Percentiles rank a stretch among this genome's conserved stretches.
These are phyloP conservation scores for Trypanosoma scelopori DNA, from an alignment of 208 protist genomes.

Conservation along the genomic window DNA sequence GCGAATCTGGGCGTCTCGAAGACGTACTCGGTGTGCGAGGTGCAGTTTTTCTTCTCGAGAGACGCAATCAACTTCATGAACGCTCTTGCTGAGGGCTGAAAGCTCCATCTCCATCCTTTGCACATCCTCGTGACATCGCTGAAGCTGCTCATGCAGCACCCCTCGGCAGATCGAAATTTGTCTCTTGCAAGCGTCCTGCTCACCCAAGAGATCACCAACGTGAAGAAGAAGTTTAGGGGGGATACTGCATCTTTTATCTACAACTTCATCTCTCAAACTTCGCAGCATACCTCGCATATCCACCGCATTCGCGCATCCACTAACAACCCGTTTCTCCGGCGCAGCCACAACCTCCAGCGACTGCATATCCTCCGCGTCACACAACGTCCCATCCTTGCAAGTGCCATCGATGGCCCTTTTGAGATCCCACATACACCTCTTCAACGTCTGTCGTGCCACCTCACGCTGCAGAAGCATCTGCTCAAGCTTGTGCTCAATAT, in stretches of 20 bases:
- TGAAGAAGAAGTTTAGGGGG: slow-evolving; percentile 4
- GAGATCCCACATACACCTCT: slow-evolving; percentile 10
- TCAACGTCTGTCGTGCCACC: slow-evolving; percentile 13
- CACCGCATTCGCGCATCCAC: neutral
- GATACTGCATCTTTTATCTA: neutral
- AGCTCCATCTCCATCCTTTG: slow-evolving; percentile 31
- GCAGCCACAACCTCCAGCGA: neutral
- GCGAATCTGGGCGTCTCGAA: slow-evolving; percentile 41
- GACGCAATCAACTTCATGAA: slow-evolving; percentile 24
- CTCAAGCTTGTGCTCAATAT: slow-evolving; percentile 27
- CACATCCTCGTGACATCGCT: slow-evolving; percentile 34
- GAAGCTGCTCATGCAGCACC: slow-evolving; percentile 23
- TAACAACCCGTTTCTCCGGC: slow-evolving; percentile 11
- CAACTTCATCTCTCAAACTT: neutral
- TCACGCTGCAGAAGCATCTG: slow-evolving; percentile 33
- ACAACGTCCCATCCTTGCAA: neutral
- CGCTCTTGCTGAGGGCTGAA: slow-evolving; percentile 20
- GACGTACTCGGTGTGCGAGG: slow-evolving; percentile 33
- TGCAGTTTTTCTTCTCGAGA: slow-evolving; percentile 24
- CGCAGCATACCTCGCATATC: neutral
- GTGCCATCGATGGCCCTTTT: neutral
- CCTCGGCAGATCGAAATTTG: slow-evolving; percentile 10
- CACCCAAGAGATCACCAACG: slow-evolving; percentile 5
- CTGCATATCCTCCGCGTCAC: neutral
- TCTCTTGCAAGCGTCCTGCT: neutral